Evolutionary conservation across 208 protist species (phyloP).

Genomic region (Acanthamoeba healyi): DNA sequence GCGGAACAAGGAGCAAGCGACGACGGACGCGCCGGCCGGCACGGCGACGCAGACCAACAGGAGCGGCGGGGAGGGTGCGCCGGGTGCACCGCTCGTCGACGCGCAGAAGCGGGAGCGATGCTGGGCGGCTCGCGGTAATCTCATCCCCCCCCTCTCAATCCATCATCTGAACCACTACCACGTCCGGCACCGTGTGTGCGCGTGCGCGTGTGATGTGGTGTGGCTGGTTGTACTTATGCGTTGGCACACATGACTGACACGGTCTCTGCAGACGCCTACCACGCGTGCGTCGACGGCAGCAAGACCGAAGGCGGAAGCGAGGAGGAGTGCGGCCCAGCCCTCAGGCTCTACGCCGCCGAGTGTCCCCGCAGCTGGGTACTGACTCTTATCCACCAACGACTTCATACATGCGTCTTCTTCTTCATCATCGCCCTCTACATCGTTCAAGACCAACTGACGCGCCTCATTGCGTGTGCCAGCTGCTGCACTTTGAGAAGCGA

Average conservation of each 20-base stretch:
- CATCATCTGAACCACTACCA: no score
- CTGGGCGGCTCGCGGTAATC: not conserved
- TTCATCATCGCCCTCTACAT: no score
- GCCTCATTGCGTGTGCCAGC: not conserved
- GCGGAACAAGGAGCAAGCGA: not conserved
- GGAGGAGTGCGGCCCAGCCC: not conserved
- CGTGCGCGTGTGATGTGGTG: no score
- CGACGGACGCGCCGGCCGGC: no score
- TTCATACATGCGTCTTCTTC: no score
- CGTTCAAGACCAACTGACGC: no score
- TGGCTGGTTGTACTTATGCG: no score
- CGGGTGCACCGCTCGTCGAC: not conserved
- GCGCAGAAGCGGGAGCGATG: not conserved
- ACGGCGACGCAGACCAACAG: no score
- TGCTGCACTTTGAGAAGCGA: conserved; percentile 35
- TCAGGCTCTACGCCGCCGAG: not conserved
- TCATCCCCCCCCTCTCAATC: not conserved
- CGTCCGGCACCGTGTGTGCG: no score
- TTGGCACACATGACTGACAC: not conserved
- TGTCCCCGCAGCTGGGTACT: conserved; percentile 34
- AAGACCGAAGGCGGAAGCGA: not conserved
- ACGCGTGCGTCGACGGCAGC: conserved; percentile 8
- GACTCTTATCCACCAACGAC: no score
- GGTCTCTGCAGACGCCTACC: conserved; percentile 39
- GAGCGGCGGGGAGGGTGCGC: not conserved